These are phyloP conservation scores for Skeletonema tropicum DNA, from an alignment of 108 stramenopile species.

Conservation along the genomic window DNA sequence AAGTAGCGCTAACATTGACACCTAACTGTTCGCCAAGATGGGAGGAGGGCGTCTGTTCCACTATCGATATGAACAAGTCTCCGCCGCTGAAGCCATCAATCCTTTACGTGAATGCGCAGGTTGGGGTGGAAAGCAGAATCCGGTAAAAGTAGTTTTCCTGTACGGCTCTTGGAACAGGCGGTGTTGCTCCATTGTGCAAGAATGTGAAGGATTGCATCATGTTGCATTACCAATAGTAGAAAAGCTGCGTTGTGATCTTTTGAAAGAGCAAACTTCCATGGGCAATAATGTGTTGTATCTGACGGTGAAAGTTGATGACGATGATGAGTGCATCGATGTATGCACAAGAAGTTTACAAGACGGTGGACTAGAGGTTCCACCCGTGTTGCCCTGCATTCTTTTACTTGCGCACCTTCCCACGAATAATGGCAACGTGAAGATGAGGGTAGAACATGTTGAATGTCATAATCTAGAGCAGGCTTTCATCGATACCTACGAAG, in stretches of 20 bases:
- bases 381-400: constrained; percentile 30
- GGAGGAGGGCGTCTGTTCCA: neutral
- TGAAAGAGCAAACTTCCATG: constrained; percentile 10
- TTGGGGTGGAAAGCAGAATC: neutral
- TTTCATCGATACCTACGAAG: constrained; percentile 4
- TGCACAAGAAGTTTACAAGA: constrained; percentile 11
- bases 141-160: constrained; percentile 15
- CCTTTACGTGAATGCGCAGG: neutral
- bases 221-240: neutral
- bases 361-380: constrained; percentile 28
- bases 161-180: constrained; percentile 47
- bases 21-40: neutral
- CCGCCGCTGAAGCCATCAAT: neutral
- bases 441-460: constrained; percentile 25
- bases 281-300: constrained; percentile 1
- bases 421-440: neutral
- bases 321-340: constrained; percentile 34
- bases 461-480: constrained; percentile 19
- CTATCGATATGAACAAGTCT: neutral
- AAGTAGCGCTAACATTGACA: too few species aligned
- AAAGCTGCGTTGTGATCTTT: neutral
- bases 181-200: neutral
- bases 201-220: neutral
- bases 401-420: constrained; percentile 17
- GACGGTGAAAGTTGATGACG: constrained; percentile 27